Evolutionary conservation across 352 stramenopile species (phyloP), one percentile per base, ranked within the genome.

Genomic region (Pythium scleroteichum): DNA sequence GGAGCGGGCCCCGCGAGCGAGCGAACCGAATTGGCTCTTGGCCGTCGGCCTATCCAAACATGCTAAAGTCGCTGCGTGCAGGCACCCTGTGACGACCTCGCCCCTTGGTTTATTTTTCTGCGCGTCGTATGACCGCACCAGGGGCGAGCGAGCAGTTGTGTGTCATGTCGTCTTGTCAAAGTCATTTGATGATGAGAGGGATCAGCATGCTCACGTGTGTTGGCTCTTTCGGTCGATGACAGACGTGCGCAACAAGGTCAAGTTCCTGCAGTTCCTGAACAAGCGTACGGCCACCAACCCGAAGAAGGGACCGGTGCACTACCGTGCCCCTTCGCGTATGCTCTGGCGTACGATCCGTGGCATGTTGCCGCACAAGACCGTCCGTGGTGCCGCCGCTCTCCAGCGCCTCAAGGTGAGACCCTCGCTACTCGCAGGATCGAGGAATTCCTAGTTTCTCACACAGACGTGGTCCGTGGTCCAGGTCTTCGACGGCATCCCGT

Each of bases 361-460:
- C 66, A 99, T 99, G 98, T 80, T 99, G 60, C 94, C 98, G 53
- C 97, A 99, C 83, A 99, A 99, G 94, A 99, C 96, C 49, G 82
- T 85, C 46, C 94, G 97, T 76, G 98, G 98, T 79, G 80, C 96
- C 67, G 88, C 90, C 40, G 98, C 98, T 27, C 83, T 99, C 54
- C 84, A 90, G 70, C 94, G 97, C 76, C 82, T 99, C 41, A 98
- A 94, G 76, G 90, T 96, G 14, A 22, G 24, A n/a, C n/a, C n/a
- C n/a, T n/a, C n/a, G n/a, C n/a, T n/a, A n/a, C n/a, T n/a, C n/a
- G n/a, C n/a, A n/a, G n/a, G n/a, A n/a, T n/a, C n/a, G n/a, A n/a
- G n/a, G n/a, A n/a, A n/a, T n/a, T n/a, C n/a, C n/a, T n/a, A n/a
- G n/a, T n/a, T n/a, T n/a, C n/a, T n/a, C n/a, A n/a, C n/a, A n/a